A percentile compares a stretch with the other conserved stretches of the same genome.
Evolutionary conservation across 345 rosid genomes (phyloP).

Genomic region (Nasturtium officinale): DNA sequence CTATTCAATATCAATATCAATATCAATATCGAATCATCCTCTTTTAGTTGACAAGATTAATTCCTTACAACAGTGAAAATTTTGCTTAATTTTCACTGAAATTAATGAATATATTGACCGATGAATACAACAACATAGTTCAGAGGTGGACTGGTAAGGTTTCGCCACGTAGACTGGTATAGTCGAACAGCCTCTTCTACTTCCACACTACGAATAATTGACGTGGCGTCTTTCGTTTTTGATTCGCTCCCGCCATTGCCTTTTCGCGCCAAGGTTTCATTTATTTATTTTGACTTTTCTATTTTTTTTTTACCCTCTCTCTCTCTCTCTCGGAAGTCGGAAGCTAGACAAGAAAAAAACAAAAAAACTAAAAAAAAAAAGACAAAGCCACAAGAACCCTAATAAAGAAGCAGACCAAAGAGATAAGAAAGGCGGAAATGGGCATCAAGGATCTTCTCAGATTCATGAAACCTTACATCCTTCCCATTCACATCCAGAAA

Average conservation of each 20-base stretch:
- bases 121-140: too few relatives aligned
- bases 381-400: slow-evolving; percentile 29
- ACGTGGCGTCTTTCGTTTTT: slow-evolving; percentile 19
- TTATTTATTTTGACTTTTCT: background rate
- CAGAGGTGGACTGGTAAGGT: too few relatives aligned
- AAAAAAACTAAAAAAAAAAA: background rate
- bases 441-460: slow-evolving; percentile 89
- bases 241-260: slow-evolving; percentile 29
- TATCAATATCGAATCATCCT: too few relatives aligned
- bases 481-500: slow-evolving; percentile 72
- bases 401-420: slow-evolving; percentile 25
- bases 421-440: slow-evolving; percentile 49
- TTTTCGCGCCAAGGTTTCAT: slow-evolving; percentile 26
- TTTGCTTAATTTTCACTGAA: too few relatives aligned
- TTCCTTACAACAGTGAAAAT: too few relatives aligned
- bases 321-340: background rate
- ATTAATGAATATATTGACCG: too few relatives aligned
- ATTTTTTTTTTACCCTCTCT: background rate
- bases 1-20: too few relatives aligned
- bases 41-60: too few relatives aligned
- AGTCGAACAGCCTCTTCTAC: background rate
- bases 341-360: background rate
- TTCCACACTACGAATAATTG: background rate
- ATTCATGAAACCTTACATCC: slow-evolving; percentile 82
- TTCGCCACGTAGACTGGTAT: too few relatives aligned